phyloP scores from a whole-genome alignment of 495 filamentous ascomycete genomes.

The Aspergillus funiculosus region DNA sequence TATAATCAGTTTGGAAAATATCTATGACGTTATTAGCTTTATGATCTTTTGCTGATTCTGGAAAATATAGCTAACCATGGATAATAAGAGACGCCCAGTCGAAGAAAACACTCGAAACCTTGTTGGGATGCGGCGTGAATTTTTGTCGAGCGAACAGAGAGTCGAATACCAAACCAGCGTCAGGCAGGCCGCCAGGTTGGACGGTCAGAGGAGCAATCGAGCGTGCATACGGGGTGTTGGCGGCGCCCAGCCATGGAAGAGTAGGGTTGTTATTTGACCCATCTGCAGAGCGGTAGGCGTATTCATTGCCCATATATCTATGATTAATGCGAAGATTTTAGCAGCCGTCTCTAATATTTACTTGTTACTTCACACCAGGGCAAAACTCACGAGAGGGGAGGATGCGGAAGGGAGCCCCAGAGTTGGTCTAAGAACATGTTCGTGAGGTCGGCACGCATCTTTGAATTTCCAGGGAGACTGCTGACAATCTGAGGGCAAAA shows the following conservation, averaged over 20 bases:
- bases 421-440: slow-evolving; percentile 65
- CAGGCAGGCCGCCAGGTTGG: slow-evolving; percentile 47
- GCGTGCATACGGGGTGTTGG: slow-evolving; percentile 51
- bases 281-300: slow-evolving; percentile 63
- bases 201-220: slow-evolving; percentile 48
- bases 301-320: slow-evolving; percentile 60
- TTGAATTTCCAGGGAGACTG: slow-evolving; percentile 56
- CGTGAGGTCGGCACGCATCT: slow-evolving; percentile 57
- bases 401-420: slow-evolving; percentile 56
- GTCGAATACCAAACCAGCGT: slow-evolving; percentile 51
- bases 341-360: too few relatives aligned
- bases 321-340: not conserved
- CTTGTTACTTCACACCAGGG: too few relatives aligned
- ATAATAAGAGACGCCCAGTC: slow-evolving; percentile 55
- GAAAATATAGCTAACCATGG: slow-evolving; percentile 33
- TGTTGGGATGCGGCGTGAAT: slow-evolving; percentile 52
- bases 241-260: slow-evolving; percentile 50
- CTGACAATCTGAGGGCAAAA: slow-evolving; percentile 65
- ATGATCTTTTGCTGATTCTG: not conserved
- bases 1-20: slow-evolving; percentile 54
- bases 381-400: slow-evolving; percentile 43
- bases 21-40: slow-evolving; percentile 28
- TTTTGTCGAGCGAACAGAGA: slow-evolving; percentile 47
- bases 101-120: slow-evolving; percentile 54
- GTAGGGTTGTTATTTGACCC: slow-evolving; percentile 62